Percentiles rank a stretch among this genome's conserved stretches.
phyloP scores from a whole-genome alignment of 371 early-diverging fungal genomes.

The Gilbertella persicaria region DNA sequence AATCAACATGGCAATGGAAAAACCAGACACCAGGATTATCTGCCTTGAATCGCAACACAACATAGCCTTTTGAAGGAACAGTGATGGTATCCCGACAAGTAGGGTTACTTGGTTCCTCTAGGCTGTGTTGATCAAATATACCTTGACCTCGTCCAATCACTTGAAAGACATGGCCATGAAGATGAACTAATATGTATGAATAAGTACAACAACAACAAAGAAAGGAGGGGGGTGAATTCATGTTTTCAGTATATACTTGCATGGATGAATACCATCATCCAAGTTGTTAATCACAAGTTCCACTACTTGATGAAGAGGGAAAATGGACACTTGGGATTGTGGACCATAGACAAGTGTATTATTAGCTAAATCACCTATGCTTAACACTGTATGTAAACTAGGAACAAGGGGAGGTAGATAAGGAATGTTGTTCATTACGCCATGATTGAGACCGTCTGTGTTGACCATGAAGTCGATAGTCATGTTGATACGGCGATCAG shows the following conservation, averaged over 20 bases:
- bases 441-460: slow-evolving; percentile 77
- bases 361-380: slow-evolving; percentile 51
- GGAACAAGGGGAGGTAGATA: slow-evolving; percentile 70
- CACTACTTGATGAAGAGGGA: slow-evolving; percentile 49
- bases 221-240: background rate
- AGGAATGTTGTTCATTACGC: slow-evolving; percentile 74
- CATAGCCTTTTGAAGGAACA: slow-evolving; percentile 54
- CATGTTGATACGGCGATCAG: slow-evolving; percentile 56
- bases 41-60: slow-evolving; percentile 66
- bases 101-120: slow-evolving; percentile 42
- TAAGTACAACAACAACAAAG: background rate
- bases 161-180: slow-evolving; percentile 80
- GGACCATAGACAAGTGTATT: slow-evolving; percentile 65
- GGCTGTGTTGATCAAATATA: slow-evolving; percentile 5
- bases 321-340: slow-evolving; percentile 48
- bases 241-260: slow-evolving; percentile 24
- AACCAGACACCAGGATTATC: slow-evolving; percentile 69
- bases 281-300: slow-evolving; percentile 67
- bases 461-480: slow-evolving; percentile 65
- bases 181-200: slow-evolving; percentile 53
- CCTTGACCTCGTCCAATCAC: slow-evolving; percentile 51
- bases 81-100: slow-evolving; percentile 64
- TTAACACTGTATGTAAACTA: slow-evolving; percentile 64
- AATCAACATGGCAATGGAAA: slow-evolving; percentile 39
- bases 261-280: slow-evolving; percentile 41